These are phyloP conservation scores for Phytomonas sp. DNA, from an alignment of 208 protist species.

Conservation along the genomic window DNA sequence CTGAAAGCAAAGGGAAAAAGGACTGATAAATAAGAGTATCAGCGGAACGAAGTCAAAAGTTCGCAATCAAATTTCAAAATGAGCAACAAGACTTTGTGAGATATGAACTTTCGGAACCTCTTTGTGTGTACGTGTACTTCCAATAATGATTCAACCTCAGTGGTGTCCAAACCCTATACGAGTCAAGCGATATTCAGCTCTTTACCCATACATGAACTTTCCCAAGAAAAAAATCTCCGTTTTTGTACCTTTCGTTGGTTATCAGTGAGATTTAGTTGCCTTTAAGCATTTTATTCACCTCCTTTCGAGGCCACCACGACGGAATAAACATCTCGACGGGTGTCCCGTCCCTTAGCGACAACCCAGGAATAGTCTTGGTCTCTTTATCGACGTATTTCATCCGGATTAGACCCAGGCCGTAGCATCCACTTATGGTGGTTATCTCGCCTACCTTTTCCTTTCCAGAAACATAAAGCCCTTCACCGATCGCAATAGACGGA, in stretches of 20 bases:
- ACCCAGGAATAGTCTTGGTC: slow-evolving; percentile 29
- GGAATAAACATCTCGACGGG: slow-evolving; percentile 36
- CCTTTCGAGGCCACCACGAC: slow-evolving; percentile 64
- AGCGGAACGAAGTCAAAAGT: background rate
- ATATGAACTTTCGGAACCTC: background rate
- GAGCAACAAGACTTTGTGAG: background rate
- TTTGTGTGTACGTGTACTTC: background rate
- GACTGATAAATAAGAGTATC: background rate
- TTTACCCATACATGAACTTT: background rate
- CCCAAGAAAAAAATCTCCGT: background rate
- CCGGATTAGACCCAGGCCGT: slow-evolving; percentile 59
- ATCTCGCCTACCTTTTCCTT: slow-evolving; percentile 64
- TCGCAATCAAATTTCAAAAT: background rate
- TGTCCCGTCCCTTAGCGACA: slow-evolving; percentile 32
- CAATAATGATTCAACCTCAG: background rate
- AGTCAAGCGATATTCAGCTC: slow-evolving; percentile 10
- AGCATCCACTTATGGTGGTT: slow-evolving; percentile 26
- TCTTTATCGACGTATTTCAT: slow-evolving; percentile 59
- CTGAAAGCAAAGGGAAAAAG: background rate
- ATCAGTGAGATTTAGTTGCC: slow-evolving; percentile 18
- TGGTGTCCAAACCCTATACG: background rate
- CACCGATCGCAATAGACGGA: slow-evolving; percentile 17
- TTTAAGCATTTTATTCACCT: slow-evolving; percentile 64
- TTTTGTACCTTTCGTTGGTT: background rate
- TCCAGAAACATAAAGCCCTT: slow-evolving; percentile 26